phyloP scores from a whole-genome alignment of 1,139 yeast genomes.

The Yamadazyma taylorii region DNA sequence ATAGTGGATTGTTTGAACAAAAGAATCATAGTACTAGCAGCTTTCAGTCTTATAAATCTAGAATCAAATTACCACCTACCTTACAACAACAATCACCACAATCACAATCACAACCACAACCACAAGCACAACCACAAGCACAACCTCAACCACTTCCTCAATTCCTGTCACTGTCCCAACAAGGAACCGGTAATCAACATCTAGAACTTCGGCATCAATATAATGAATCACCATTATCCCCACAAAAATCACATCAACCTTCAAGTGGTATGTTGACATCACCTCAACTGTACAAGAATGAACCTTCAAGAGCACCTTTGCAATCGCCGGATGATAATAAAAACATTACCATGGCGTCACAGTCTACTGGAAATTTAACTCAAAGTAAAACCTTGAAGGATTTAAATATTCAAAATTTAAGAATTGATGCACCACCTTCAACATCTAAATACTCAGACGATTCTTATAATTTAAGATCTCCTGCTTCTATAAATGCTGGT shows the following conservation, averaged over 20 bases:
- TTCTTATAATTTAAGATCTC: constrained; percentile 15
- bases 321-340: constrained; percentile 14
- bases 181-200: background rate
- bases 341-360: constrained; percentile 9
- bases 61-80: constrained; percentile 33
- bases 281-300: constrained; percentile 2
- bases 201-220: constrained; percentile 1
- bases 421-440: constrained; percentile 9
- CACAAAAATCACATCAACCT: constrained; percentile 2
- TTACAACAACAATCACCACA: constrained; percentile 12
- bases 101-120: background rate
- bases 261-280: background rate
- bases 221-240: background rate
- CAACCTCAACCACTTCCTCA: background rate
- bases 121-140: constrained; percentile 1
- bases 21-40: constrained; percentile 27
- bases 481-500: constrained; percentile 13
- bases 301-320: constrained; percentile 15
- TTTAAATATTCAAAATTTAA: constrained; percentile 14
- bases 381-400: constrained; percentile 17
- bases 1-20: constrained; percentile 10
- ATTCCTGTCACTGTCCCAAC: constrained; percentile 1
- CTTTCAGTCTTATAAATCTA: constrained; percentile 31
- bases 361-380: constrained; percentile 6
- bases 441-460: constrained; percentile 1